phyloP scores from a whole-genome alignment of 305 asterid species.

The Fraxinus greggii region DNA sequence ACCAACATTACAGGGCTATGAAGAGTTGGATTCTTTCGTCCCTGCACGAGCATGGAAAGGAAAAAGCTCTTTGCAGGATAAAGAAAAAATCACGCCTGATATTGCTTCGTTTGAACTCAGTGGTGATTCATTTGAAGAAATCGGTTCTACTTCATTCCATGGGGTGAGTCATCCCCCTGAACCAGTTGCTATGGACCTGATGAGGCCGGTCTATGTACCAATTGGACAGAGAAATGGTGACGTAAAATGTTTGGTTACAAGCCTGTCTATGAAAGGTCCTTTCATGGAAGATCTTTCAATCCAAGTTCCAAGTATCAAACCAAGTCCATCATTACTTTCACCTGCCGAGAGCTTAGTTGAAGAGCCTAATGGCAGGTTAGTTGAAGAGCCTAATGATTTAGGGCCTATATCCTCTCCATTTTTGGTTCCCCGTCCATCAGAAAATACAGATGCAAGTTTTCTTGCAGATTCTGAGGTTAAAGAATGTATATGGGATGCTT shows the following conservation, averaged over 20 bases:
- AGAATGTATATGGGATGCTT: not conserved
- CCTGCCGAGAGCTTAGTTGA: not conserved
- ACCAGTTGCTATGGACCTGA: not conserved
- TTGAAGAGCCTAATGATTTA: not conserved
- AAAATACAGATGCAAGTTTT: not conserved
- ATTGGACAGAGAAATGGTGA: too few relatives aligned
- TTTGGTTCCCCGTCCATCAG: not conserved
- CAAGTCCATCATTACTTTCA: not conserved
- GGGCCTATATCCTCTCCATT: not conserved
- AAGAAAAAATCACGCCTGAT: constrained; percentile 36
- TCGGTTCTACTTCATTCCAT: not conserved
- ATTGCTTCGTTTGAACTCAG: not conserved
- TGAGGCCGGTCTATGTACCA: too few relatives aligned
- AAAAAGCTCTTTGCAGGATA: constrained; percentile 49
- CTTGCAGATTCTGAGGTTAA: not conserved
- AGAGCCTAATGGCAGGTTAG: not conserved
- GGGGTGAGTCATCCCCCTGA: not conserved
- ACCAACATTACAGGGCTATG: constrained; percentile 31
- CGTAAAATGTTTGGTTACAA: too few relatives aligned
- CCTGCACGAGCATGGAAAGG: constrained; percentile 60
- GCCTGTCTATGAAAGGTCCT: not conserved
- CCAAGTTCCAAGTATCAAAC: not conserved
- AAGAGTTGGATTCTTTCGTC: constrained; percentile 30
- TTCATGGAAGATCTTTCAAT: not conserved
- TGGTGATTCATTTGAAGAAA: not conserved